These are phyloP conservation scores for Termitomyces sp. DNA, from an alignment of 768 basidiomycete genomes.

Conservation along the genomic window DNA sequence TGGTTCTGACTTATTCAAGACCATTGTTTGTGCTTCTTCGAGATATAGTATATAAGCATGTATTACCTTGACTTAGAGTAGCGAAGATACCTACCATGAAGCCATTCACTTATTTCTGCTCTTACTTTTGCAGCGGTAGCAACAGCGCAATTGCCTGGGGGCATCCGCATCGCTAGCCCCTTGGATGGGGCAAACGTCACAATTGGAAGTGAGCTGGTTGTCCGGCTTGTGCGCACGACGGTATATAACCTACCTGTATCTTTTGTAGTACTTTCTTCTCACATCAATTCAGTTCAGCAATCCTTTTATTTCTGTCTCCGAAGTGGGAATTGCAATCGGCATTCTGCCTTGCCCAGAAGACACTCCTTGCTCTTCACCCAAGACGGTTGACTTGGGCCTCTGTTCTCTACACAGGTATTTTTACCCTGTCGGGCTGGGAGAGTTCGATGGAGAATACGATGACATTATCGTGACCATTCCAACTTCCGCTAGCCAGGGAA, in stretches of 20 bases:
- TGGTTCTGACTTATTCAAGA: no score
- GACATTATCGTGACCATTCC: slow-evolving; percentile 39
- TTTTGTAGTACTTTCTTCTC: not conserved
- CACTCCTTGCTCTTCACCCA: slow-evolving; percentile 17
- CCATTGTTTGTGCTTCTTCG: not conserved
- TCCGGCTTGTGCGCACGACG: slow-evolving; percentile 36
- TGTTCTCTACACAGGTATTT: slow-evolving; percentile 43
- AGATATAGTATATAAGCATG: no score
- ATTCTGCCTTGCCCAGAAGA: slow-evolving; percentile 32
- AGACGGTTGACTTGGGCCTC: slow-evolving; percentile 28
- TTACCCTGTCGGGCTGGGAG: slow-evolving; percentile 28
- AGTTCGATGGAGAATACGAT: slow-evolving; percentile 33
- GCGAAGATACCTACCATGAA: not conserved
- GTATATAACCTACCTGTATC: no score
- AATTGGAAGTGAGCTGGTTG: slow-evolving; percentile 25
- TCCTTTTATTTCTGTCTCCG: slow-evolving; percentile 24
- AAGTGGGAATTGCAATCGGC: slow-evolving; percentile 42
- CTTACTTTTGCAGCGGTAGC: slow-evolving; percentile 7
- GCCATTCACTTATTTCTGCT: not conserved
- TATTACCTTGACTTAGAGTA: no score
- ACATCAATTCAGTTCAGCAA: no score
- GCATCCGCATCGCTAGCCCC: slow-evolving; percentile 31
- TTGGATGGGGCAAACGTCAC: slow-evolving; percentile 19
- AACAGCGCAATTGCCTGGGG: slow-evolving; percentile 17
- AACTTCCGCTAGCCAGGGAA: slow-evolving; percentile 17